These are phyloP conservation scores for Didymella segeticola DNA, from an alignment of 2,329 filamentous ascomycete species.

Conservation along the genomic window DNA sequence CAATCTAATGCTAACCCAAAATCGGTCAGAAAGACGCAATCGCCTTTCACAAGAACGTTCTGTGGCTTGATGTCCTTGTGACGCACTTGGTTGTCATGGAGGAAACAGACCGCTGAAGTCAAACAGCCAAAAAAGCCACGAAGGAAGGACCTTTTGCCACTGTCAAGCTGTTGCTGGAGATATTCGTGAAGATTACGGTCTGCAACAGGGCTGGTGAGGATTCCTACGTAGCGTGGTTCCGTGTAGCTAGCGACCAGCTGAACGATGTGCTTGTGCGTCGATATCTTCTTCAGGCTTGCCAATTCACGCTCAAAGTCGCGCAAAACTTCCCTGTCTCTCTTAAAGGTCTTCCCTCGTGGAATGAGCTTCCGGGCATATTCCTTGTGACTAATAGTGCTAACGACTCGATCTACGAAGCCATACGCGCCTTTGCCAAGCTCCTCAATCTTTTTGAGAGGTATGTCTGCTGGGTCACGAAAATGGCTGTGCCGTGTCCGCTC, in stretches of 20 bases:
- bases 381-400: conserved; percentile 25
- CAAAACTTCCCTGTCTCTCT: conserved; percentile 14
- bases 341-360: conserved; percentile 17
- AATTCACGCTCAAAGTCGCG: neutral
- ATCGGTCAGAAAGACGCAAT: neutral
- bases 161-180: neutral
- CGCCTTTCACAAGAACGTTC: conserved; percentile 18
- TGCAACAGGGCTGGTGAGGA: conserved; percentile 41
- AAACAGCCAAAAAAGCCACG: conserved; percentile 20
- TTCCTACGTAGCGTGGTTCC: conserved; percentile 35
- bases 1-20: neutral
- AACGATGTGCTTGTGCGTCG: conserved; percentile 26
- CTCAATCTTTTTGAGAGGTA: conserved; percentile 18
- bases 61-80: conserved; percentile 32
- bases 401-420: conserved; percentile 31
- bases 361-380: conserved; percentile 36
- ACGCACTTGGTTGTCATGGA: conserved; percentile 20
- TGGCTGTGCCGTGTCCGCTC: neutral
- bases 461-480: neutral
- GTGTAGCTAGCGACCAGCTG: conserved; percentile 40
- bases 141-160: neutral
- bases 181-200: conserved; percentile 10
- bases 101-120: conserved; percentile 16
- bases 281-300: conserved; percentile 17
- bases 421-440: conserved; percentile 28